These are phyloP conservation scores for Citrus glauca DNA, from an alignment of 345 rosid genomes.

Conservation along the genomic window DNA sequence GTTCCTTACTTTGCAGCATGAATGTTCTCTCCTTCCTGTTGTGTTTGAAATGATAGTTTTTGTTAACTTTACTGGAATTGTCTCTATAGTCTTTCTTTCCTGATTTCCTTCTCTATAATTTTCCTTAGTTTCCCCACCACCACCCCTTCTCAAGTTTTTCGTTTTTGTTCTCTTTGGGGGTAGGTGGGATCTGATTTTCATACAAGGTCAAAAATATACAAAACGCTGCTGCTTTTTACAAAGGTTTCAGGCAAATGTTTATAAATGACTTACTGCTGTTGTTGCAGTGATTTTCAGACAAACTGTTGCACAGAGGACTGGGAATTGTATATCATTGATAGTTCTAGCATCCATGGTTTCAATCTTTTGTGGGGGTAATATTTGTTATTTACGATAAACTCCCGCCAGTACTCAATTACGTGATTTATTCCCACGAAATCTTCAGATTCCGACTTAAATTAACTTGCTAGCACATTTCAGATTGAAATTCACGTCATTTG, in stretches of 20 bases:
- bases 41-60: not conserved
- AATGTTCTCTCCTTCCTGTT: not conserved
- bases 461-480: no score
- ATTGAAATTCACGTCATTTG: not conserved
- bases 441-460: no score
- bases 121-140: not conserved
- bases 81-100: not conserved
- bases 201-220: not conserved
- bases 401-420: no score
- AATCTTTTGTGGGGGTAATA: not conserved
- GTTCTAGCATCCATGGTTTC: not conserved
- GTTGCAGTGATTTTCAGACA: not conserved
- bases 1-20: not conserved
- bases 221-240: not conserved
- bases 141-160: not conserved
- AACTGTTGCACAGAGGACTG: not conserved
- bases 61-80: slow-evolving; percentile 1
- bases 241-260: not conserved
- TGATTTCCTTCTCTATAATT: not conserved
- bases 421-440: no score
- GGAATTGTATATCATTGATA: not conserved
- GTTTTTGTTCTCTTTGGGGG: not conserved
- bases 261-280: not conserved
- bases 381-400: no score
- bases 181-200: not conserved